Base-by-base conservation (phyloP, 1,284 basidiomycete genomes). In the Malassezia vespertilionis region DNA sequence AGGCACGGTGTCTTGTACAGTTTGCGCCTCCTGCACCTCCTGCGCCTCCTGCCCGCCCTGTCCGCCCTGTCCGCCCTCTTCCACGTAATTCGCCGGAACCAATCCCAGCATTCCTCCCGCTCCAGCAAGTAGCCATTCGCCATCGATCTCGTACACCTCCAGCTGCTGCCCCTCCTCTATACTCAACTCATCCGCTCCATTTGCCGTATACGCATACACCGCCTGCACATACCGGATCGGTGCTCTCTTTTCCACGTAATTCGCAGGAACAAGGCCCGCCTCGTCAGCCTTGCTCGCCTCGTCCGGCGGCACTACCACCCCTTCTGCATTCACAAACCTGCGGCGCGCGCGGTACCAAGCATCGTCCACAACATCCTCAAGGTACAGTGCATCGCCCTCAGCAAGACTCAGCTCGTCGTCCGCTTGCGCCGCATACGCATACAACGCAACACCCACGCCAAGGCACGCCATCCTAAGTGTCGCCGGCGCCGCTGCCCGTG, bases 321-420 rank as follows among this genome's bases (percentile, higher is more conserved):
- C 52, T 23, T 52, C 51, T 11, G 50, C 39, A 34, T 57, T 35
- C 31, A 61, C 52, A 11, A 48, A 42, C 26, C 60, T 53, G 12
- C 62, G 52, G 45, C 63, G 65, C 42, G 63, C 68, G 38, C 63
- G 65, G 60, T 58, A 69, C 68, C 68, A 70, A 30, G 63, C 63
- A 17, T 60, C 52, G 33, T 70, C 68, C 45, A 63, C 57, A 32
- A 60, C 54, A 33, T 69, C 66, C 48, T 69, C 55, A 18, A 70
- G 54, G 54, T 69, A 70, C 43, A 70, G 56, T 21, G 52, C 46
- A 41, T 65, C 66, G 46, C 69, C 68, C 40, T 70, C 68, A 34
- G 49, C 43, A 30, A 70, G 42, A 32, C 46, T 58, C 41, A 70
- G 61, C 55, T 70, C 67, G 46, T 70, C 67, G 40, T 63, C 59